Evolutionary conservation across 768 basidiomycete genomes (phyloP).

Genomic region (Pluteus cervinus): DNA sequence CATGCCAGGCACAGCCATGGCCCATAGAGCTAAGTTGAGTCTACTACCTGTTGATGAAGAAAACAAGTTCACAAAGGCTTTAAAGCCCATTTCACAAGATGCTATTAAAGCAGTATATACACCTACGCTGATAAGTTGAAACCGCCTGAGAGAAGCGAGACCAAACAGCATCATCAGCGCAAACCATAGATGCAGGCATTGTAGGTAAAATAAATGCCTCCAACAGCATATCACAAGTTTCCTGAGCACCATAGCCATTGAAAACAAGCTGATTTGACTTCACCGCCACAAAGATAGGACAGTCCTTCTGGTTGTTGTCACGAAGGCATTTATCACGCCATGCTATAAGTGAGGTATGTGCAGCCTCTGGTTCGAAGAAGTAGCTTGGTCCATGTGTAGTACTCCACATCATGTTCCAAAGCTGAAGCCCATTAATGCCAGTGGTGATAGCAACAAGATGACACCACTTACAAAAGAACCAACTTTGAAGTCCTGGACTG

Average conservation of each 20-base stretch:
- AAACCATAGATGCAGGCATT: slow-evolving; percentile 9
- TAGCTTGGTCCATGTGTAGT: background rate
- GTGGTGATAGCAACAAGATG: background rate
- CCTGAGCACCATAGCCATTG: slow-evolving; percentile 17
- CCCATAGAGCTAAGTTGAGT: no score
- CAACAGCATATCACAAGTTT: slow-evolving; percentile 12
- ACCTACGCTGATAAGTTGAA: no score
- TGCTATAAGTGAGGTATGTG: background rate
- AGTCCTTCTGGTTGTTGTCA: background rate
- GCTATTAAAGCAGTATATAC: no score
- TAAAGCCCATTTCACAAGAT: no score
- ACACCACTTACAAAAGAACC: background rate
- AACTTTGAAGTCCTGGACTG: background rate
- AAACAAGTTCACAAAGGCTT: no score
- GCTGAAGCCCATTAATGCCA: background rate
- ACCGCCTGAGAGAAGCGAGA: no score
- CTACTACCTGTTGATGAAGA: no score
- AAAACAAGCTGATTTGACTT: slow-evolving; percentile 11
- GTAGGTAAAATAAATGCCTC: slow-evolving; percentile 11
- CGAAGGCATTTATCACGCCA: background rate
- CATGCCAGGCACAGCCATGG: no score
- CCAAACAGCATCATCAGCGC: no score
- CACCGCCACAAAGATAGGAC: slow-evolving; percentile 4
- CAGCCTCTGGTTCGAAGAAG: background rate
- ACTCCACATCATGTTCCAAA: background rate